Percentiles rank a stretch among this genome's conserved stretches.
These are phyloP conservation scores for Euphorbia tirucalli DNA, from an alignment of 345 rosid genomes.

Conservation along the genomic window DNA sequence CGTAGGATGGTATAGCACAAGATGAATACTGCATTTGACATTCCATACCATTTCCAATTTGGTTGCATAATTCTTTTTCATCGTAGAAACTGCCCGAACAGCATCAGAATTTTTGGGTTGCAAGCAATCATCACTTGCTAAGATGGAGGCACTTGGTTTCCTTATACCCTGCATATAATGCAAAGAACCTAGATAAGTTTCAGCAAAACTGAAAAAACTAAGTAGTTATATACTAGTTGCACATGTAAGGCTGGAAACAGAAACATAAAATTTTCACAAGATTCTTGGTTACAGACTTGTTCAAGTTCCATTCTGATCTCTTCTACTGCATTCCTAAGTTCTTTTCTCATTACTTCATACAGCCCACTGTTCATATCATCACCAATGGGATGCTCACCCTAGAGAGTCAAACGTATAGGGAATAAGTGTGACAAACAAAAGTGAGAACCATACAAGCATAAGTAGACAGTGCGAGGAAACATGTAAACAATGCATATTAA, in stretches of 20 bases:
- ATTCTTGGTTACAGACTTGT: slow-evolving; percentile 39
- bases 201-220: slow-evolving; percentile 9
- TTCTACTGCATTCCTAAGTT: slow-evolving; percentile 69
- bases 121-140: slow-evolving; percentile 30
- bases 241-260: not conserved
- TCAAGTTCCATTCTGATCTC: slow-evolving; percentile 62
- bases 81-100: slow-evolving; percentile 41
- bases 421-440: slow-evolving; percentile 15
- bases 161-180: slow-evolving; percentile 46
- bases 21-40: not conserved
- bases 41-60: slow-evolving; percentile 59
- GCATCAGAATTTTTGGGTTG: slow-evolving; percentile 39
- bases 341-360: slow-evolving; percentile 62
- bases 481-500: not conserved
- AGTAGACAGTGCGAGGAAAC: not conserved
- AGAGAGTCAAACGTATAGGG: slow-evolving; percentile 9
- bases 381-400: slow-evolving; percentile 52
- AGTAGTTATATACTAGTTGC: not conserved
- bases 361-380: slow-evolving; percentile 45
- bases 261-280: slow-evolving; percentile 7
- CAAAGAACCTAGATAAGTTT: slow-evolving; percentile 17
- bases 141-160: slow-evolving; percentile 41
- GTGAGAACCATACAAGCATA: not conserved
- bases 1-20: not conserved
- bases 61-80: slow-evolving; percentile 48